Percentiles rank a stretch among this genome's conserved stretches.
Conservation (phyloP, 768 basidiomycete species). For the Cyclocybe cylindracea region DNA sequence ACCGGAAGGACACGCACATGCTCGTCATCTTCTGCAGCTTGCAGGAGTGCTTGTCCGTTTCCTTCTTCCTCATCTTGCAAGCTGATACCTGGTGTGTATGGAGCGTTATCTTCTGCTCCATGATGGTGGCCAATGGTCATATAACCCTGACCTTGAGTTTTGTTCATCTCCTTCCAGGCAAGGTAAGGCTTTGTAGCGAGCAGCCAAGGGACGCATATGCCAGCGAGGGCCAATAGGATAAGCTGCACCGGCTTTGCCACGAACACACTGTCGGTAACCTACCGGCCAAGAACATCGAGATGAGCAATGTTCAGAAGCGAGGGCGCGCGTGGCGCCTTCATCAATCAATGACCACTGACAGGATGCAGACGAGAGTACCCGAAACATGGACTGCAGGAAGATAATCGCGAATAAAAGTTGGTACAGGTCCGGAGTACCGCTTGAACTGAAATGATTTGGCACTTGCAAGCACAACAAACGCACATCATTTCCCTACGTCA, state of each 20-base stretch:
- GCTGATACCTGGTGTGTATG: conserved; percentile 58
- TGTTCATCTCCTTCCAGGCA: conserved; percentile 86
- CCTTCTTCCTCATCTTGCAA: conserved; percentile 84
- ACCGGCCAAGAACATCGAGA: conserved; percentile 94
- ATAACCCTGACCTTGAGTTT: conserved; percentile 84
- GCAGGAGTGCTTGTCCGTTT: conserved; percentile 70
- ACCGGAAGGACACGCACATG: conserved; percentile 54
- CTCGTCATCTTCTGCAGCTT: conserved; percentile 72
- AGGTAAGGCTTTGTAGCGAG: conserved; percentile 91
- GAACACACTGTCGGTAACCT: conserved; percentile 82
- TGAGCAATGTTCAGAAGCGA: conserved; percentile 95
- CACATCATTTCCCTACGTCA: too few species aligned
- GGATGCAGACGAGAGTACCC: conserved; percentile 94
- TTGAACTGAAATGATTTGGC: conserved; percentile 95
- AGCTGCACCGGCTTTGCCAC: conserved; percentile 89
- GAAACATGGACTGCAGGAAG: conserved; percentile 96
- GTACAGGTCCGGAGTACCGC: conserved; percentile 83
- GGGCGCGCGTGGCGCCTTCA: conserved; percentile 68
- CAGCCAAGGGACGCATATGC: conserved; percentile 94
- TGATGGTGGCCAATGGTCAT: conserved; percentile 63
- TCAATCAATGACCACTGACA: conserved; percentile 98
- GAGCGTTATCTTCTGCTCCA: conserved; percentile 52
- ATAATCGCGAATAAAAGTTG: conserved; percentile 96
- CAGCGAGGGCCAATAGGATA: conserved; percentile 74
- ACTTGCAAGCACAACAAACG: conserved; percentile 95